Evolutionary conservation across 2,329 filamentous ascomycete genomes (phyloP), one percentile per base, ranked within the genome.

Genomic region (Sporothrix humicola): DNA sequence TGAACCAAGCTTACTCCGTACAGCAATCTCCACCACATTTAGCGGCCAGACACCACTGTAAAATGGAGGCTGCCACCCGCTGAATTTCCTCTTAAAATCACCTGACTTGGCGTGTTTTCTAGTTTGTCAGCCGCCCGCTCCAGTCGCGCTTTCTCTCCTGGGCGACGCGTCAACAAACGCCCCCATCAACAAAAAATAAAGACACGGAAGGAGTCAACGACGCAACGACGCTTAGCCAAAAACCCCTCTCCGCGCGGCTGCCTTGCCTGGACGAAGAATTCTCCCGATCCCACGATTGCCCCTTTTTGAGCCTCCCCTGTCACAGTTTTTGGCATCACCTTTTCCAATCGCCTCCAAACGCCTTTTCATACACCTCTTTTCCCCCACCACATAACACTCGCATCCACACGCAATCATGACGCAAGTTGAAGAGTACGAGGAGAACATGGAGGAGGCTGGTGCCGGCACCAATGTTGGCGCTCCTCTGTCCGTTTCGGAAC

Each of bases 391-490:
- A 59, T 59, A 17, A 8, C 42, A 31, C n/a, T 13, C 15, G 44
- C 20, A 37, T 26, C 13, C 12, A 66, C 42, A 44, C 17, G n/a
- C 9, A 61, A 61, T 48, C 69, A 87, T 87, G 86, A 83, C 83
- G 15, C 82, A 85, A 54, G 82, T 79, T n/a, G 87, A 89, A 76
- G 88, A 91, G 76, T 89, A 90, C 52, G 93, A 97, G 77, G 91
- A 91, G 75, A 87, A 90, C 78, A 81, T 79, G 77, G 85, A 79
- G 73, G 94, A 96, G 73, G 94, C 97, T 74, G 87, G 88, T 78
- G 88, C 90, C 75, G 88, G 90, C 79, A 90, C 92, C 73, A 94
- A 93, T 12, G 95, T 95, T 73, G 96, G 96, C 76, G 96, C 96
- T n/a, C 96, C 96, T 2, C 97, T 95, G 73, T 94, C 95, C 65